Evolutionary conservation across 345 rosid genomes (phyloP), one percentile per base, ranked within the genome.

Genomic region (Hypericum androsaemum): DNA sequence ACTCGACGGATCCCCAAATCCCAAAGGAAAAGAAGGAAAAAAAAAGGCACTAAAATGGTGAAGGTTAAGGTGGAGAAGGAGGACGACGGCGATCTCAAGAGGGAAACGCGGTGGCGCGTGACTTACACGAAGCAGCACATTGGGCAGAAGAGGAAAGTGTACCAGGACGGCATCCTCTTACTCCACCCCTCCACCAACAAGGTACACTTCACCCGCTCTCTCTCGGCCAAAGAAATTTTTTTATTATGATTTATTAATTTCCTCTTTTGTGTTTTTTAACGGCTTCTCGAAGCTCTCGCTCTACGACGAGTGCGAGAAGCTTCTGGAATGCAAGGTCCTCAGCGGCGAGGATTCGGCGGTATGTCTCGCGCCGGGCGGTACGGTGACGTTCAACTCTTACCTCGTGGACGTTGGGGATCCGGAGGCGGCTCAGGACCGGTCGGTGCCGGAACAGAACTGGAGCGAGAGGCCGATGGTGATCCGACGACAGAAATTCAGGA

Each of bases 81-180:
- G 52, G 64, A 10, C 22, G 50, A 46, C 8, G 28, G 57, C 51
- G 8, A 60, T 22, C 32, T 22, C 32, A 22, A 58, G 69, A 67
- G 59, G 77, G 65, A 66, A 79, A 72, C 15, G 15, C 50, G 83
- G 68, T 87, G 95, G 96, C 67, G 58, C 47, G 87, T 80, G 40
- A 73, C 87, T 67, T 90, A 77, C 73, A 84, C 98, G 57, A 84
- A 84, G 74, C 89, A 84, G 74, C 89, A 90, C 64, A 39, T 87
- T 39, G 82, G 77, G 60, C 86, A 84, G 73, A 87, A 82, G 78
- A 66, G 94, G 47, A 87, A 90, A 64, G 74, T 78, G 52, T 90
- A 77, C 45, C 83, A 81, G 58, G 95, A 87, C 63, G 98, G 96
- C 47, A 77, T 77, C 76, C 52, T 90, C 16, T 78, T 74, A 49